A percentile compares a stretch with the other conserved stretches of the same genome.
phyloP scores from a whole-genome alignment of 106 monocot genomes.

The Dioscorea dumetorum region DNA sequence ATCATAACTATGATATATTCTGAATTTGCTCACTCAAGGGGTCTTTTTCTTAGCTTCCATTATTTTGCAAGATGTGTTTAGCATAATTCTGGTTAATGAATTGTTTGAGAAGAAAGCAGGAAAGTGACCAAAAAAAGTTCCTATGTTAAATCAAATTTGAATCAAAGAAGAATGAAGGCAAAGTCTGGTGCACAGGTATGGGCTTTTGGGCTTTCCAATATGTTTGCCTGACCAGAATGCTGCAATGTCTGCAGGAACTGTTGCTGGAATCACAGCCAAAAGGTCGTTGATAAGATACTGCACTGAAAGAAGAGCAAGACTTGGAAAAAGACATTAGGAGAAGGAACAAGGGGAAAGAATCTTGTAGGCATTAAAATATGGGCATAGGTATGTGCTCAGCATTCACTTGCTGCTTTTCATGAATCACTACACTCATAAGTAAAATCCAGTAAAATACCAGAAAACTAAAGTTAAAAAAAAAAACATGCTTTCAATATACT shows the following conservation, averaged over 20 bases:
- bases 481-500: too few species aligned
- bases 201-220: conserved; percentile 4
- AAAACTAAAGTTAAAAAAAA: too few species aligned
- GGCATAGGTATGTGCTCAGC: too few species aligned
- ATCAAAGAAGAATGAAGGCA: conserved; percentile 10
- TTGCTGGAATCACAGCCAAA: conserved; percentile 17
- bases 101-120: neutral
- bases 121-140: neutral
- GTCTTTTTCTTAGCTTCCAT: neutral
- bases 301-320: neutral
- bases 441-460: too few species aligned
- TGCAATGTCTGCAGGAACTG: neutral
- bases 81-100: neutral
- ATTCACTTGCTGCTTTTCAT: too few species aligned
- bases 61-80: neutral
- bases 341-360: neutral
- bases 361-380: neutral
- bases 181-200: conserved; percentile 12
- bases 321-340: too few species aligned
- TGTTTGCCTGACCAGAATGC: conserved; percentile 3
- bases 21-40: neutral
- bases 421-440: too few species aligned
- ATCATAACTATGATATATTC: neutral
- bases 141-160: neutral
- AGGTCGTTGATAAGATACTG: neutral